phyloP scores from a whole-genome alignment of 306 rosid genomes.

The Prosopis cineraria region DNA sequence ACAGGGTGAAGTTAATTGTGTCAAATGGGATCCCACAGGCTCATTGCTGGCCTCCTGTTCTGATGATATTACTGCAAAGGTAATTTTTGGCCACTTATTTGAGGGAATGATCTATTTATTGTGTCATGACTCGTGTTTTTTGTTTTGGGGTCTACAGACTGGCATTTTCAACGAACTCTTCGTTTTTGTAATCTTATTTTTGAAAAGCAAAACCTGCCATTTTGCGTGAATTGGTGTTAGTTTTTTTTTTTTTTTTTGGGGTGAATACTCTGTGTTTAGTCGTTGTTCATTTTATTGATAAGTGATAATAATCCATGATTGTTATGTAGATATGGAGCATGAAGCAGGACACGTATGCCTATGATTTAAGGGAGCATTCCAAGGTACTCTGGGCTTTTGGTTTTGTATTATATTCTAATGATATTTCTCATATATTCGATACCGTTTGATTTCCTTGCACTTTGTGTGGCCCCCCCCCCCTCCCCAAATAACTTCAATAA shows the following conservation, averaged over 20 bases:
- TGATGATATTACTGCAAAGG: constrained; percentile 94
- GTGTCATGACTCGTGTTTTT: neutral
- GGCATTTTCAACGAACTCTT: neutral
- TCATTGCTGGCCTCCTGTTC: constrained; percentile 91
- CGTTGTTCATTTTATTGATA: constrained; percentile 19
- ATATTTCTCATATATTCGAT: neutral
- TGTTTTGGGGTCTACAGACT: neutral
- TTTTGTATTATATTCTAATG: constrained; percentile 2
- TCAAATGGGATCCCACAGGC: constrained; percentile 98
- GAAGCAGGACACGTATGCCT: constrained; percentile 83
- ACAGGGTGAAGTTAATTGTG: constrained; percentile 86
- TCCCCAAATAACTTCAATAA: constrained; percentile 8
- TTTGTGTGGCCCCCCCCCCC: no score
- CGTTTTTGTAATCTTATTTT: neutral
- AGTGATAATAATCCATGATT: neutral
- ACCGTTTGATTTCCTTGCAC: neutral
- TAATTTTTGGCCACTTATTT: constrained; percentile 21
- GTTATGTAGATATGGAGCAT: constrained; percentile 85
- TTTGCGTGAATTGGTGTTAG: constrained; percentile 2
- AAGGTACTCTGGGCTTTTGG: constrained; percentile 53
- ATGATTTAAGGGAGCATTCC: constrained; percentile 88
- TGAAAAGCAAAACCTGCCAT: neutral
- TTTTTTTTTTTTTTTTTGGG: no score
- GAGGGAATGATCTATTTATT: neutral
- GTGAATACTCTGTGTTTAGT: no score